Conservation (phyloP, 2,329 filamentous ascomycete genomes). For the Sclerotinia minor region DNA sequence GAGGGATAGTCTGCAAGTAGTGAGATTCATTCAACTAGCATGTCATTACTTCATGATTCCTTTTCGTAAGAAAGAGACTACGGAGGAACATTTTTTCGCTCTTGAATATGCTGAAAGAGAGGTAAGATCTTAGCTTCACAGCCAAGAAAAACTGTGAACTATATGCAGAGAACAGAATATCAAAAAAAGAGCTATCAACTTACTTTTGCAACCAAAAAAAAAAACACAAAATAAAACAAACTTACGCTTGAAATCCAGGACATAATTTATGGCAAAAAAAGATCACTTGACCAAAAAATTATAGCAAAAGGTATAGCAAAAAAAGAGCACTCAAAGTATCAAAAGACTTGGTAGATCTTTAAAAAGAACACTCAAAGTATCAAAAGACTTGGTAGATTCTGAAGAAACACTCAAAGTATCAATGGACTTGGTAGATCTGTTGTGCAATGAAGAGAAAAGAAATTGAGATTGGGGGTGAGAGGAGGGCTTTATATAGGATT, state of each 20-base stretch:
- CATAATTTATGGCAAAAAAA: conserved; percentile 12
- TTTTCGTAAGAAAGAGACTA: not conserved
- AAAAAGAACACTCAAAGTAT: conserved; percentile 2
- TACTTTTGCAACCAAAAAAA: not conserved
- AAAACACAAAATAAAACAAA: too few relatives aligned
- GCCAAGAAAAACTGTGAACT: fast-evolving
- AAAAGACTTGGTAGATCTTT: conserved; percentile 3
- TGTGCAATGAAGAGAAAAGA: not conserved
- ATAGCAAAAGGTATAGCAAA: not conserved
- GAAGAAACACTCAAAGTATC: conserved; percentile 16
- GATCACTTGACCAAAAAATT: conserved; percentile 9
- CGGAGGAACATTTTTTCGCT: not conserved
- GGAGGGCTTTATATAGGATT: not conserved
- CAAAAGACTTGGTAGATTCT: conserved; percentile 12
- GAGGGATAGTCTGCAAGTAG: not conserved
- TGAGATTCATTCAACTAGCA: not conserved
- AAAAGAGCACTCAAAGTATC: conserved; percentile 1
- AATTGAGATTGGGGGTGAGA: not conserved
- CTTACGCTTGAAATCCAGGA: not conserved
- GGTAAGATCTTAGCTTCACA: not conserved
- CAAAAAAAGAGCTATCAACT: not conserved
- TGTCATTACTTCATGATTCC: not conserved
- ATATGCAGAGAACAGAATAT: too few relatives aligned
- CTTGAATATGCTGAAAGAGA: not conserved
- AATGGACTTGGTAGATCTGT: not conserved